Evolutionary conservation across 306 rosid species (phyloP).

Genomic region (Begonia peltatifolia): DNA sequence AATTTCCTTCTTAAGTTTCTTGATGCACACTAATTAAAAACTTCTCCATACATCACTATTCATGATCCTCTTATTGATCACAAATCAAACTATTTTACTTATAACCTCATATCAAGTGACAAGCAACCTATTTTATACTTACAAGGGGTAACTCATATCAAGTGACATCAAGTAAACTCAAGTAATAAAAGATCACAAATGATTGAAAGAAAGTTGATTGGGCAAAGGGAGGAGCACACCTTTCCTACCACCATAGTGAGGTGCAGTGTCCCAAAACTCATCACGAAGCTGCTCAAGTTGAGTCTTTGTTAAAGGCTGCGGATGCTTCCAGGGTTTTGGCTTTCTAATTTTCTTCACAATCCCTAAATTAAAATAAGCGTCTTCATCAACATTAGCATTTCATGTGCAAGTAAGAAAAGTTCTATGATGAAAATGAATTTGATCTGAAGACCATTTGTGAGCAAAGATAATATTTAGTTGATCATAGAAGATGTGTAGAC

Average conservation of each 20-base stretch:
- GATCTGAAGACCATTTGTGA: too few species aligned
- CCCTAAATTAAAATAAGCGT: slow-evolving; percentile 29
- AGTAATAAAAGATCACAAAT: not conserved
- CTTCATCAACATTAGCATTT: slow-evolving; percentile 8
- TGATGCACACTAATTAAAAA: too few species aligned
- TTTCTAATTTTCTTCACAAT: slow-evolving; percentile 59
- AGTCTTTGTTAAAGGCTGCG: slow-evolving; percentile 90
- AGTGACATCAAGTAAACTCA: too few species aligned
- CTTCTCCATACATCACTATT: too few species aligned
- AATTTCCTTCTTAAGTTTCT: too few species aligned
- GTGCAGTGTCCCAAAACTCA: slow-evolving; percentile 99
- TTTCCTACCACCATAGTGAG: slow-evolving; percentile 96
- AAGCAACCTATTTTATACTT: too few species aligned
- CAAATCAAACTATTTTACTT: too few species aligned
- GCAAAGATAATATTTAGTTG: too few species aligned
- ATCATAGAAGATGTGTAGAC: too few species aligned
- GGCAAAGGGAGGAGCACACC: slow-evolving; percentile 24
- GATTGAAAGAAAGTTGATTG: not conserved
- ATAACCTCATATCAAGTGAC: too few species aligned
- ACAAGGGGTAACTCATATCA: too few species aligned
- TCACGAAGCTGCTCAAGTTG: slow-evolving; percentile 82
- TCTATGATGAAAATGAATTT: not conserved
- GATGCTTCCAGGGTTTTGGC: slow-evolving; percentile 99
- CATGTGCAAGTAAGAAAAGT: not conserved
- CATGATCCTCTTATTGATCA: too few species aligned